Conservation (phyloP, 805 yeast genomes). For the Yamadazyma ubonensis region DNA sequence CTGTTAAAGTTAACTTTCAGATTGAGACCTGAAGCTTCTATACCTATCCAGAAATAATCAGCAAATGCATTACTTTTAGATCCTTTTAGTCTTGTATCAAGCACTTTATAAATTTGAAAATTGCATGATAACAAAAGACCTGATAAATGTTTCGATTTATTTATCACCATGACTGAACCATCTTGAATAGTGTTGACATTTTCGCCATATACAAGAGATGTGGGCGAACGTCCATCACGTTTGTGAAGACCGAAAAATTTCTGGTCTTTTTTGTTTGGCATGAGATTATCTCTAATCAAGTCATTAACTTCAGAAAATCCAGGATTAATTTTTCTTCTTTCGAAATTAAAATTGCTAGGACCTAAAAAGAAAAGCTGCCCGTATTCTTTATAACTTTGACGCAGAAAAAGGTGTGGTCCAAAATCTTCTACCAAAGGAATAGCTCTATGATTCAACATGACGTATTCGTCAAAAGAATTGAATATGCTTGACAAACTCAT, state of each 20-base stretch:
- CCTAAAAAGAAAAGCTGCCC: conserved; percentile 31
- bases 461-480: conserved; percentile 31
- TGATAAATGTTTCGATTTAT: conserved; percentile 24
- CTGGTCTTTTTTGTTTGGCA: conserved; percentile 21
- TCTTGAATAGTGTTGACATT: conserved; percentile 27
- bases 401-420: conserved; percentile 18
- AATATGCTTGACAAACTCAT: conserved; percentile 27
- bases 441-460: conserved; percentile 27
- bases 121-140: conserved; percentile 30
- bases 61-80: conserved; percentile 14
- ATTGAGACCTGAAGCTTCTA: conserved; percentile 27
- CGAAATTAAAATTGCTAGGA: conserved; percentile 22
- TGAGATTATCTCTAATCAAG: conserved; percentile 21
- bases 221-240: conserved; percentile 11
- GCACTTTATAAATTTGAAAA: conserved; percentile 23
- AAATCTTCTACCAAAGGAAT: conserved; percentile 25
- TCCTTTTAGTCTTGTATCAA: conserved; percentile 21
- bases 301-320: conserved; percentile 32
- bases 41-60: conserved; percentile 37
- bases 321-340: conserved; percentile 20
- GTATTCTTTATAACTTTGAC: conserved; percentile 18
- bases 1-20: conserved; percentile 24
- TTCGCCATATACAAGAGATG: conserved; percentile 22
- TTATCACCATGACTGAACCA: conserved; percentile 26
- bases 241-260: conserved; percentile 19